phyloP scores from a whole-genome alignment of 148 eudicot species.

The Camellia japonica region DNA sequence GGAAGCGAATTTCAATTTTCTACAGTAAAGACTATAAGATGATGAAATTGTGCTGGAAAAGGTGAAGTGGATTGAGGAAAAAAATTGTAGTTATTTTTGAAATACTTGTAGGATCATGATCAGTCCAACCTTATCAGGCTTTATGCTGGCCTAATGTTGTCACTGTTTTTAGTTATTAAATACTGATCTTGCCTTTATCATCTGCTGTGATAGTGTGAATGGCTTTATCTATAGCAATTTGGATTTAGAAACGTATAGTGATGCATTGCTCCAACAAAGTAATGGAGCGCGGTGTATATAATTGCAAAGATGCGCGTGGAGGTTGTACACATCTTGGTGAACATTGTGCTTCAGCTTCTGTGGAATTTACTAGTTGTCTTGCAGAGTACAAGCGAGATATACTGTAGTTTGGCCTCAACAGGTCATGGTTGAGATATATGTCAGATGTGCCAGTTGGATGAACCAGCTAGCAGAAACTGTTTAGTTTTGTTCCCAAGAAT shows the following conservation, averaged over 20 bases:
- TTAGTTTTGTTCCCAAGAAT: too few relatives aligned
- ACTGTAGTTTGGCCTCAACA: too few relatives aligned
- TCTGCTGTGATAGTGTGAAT: neutral
- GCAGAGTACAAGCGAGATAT: neutral
- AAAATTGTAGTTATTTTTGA: neutral
- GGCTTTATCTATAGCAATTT: neutral
- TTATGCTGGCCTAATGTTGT: neutral
- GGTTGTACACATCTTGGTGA: neutral
- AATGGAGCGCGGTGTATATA: neutral
- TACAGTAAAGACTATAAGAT: neutral
- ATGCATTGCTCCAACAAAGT: neutral
- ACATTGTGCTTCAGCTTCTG: too few relatives aligned
- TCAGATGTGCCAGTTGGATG: too few relatives aligned
- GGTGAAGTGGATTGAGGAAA: neutral
- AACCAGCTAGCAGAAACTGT: too few relatives aligned
- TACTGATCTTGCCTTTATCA: too few relatives aligned
- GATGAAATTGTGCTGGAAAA: neutral
- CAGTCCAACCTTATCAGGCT: neutral
- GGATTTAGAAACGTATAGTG: neutral
- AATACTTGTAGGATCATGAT: neutral
- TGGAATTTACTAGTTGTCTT: neutral
- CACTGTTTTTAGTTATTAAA: neutral
- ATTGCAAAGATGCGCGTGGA: neutral
- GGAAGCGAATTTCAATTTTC: neutral
- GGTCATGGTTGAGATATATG: too few relatives aligned